Conservation (phyloP, 2,329 filamentous ascomycete species). For the Cordyceps cateniannulata region DNA sequence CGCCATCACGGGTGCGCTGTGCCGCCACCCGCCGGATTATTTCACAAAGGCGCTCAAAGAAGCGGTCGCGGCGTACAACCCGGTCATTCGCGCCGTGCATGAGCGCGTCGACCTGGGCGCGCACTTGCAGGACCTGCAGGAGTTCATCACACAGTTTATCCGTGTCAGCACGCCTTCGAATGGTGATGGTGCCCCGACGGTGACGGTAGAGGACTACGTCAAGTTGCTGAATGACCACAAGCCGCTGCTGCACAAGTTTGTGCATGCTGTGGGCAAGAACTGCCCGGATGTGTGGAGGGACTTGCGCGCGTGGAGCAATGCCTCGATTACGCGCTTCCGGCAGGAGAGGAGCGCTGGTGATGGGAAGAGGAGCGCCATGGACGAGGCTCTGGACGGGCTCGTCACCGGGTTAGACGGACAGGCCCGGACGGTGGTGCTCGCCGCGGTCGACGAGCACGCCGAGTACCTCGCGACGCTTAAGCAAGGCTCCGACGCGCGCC, state of each 20-base stretch:
- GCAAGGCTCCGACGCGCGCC: slow-evolving; percentile 44
- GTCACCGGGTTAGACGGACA: slow-evolving; percentile 40
- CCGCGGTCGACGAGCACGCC: slow-evolving; percentile 53
- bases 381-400: slow-evolving; percentile 32
- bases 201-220: slow-evolving; percentile 65
- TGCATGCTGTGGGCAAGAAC: slow-evolving; percentile 62
- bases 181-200: slow-evolving; percentile 7
- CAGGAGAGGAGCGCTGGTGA: slow-evolving; percentile 24
- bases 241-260: slow-evolving; percentile 58
- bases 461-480: slow-evolving; percentile 52
- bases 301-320: slow-evolving; percentile 55
- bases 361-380: slow-evolving; percentile 27
- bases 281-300: slow-evolving; percentile 58
- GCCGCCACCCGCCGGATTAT: slow-evolving; percentile 62
- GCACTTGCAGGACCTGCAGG: slow-evolving; percentile 59
- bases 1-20: slow-evolving; percentile 59
- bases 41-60: slow-evolving; percentile 64
- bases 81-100: slow-evolving; percentile 66
- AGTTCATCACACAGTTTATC: slow-evolving; percentile 66
- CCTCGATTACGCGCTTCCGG: slow-evolving; percentile 50
- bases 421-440: slow-evolving; percentile 39
- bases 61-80: slow-evolving; percentile 61
- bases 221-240: slow-evolving; percentile 59
- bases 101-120: slow-evolving; percentile 64
- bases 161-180: slow-evolving; percentile 44